A percentile compares a stretch with the other conserved stretches of the same genome.
Conservation (phyloP, 148 eudicot genomes). For the Heliamphora exappendiculata region DNA sequence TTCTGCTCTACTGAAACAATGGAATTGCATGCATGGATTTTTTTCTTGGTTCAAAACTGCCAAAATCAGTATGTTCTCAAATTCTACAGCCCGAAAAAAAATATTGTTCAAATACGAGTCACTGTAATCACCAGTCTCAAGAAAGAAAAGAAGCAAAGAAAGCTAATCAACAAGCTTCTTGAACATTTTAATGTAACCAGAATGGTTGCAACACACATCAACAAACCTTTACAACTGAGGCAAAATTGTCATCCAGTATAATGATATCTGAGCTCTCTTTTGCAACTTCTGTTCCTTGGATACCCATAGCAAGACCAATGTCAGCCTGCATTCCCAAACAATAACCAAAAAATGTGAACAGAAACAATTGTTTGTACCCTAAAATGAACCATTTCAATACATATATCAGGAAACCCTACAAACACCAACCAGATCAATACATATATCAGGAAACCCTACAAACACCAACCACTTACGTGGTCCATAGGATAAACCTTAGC, state of each 20-base stretch:
- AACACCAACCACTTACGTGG: not conserved
- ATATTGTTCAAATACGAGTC: too few relatives aligned
- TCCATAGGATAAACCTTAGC: not conserved
- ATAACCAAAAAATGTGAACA: not conserved
- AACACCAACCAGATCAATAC: not conserved
- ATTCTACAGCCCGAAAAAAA: not conserved
- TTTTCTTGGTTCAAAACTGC: not conserved
- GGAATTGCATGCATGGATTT: not conserved
- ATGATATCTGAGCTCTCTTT: conserved; percentile 96
- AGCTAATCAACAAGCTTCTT: not conserved
- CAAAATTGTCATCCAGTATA: conserved; percentile 91
- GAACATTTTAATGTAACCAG: not conserved
- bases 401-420: not conserved
- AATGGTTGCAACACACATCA: not conserved
- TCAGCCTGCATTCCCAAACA: conserved; percentile 55
- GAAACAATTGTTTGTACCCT: too few relatives aligned
- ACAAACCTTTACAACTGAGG: conserved; percentile 93
- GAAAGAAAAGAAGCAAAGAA: conserved; percentile 6
- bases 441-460: not conserved
- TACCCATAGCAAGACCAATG: conserved; percentile 99
- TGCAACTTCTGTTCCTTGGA: conserved; percentile 93
- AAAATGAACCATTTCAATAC: not conserved
- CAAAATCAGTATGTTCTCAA: not conserved
- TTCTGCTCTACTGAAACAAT: not conserved
- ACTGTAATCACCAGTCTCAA: not conserved